Evolutionary conservation across 345 rosid genomes (phyloP).

Genomic region (Syzygium aqueum): DNA sequence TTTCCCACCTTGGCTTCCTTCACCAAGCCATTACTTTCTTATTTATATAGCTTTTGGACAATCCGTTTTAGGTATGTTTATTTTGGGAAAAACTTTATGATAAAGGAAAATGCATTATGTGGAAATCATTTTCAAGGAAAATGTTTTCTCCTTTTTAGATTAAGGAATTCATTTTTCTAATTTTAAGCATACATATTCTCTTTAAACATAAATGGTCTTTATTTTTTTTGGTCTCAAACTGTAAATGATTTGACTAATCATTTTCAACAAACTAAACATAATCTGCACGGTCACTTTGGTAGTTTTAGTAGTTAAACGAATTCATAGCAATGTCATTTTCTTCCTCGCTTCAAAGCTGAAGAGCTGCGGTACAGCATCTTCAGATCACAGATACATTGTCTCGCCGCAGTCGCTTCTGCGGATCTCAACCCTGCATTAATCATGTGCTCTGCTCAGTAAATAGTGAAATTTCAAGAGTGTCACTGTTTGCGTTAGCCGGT

Average conservation of each 20-base stretch:
- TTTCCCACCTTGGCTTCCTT: background rate
- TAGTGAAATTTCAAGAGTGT: too few relatives aligned
- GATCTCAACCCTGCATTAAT: background rate
- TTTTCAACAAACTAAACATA: too few relatives aligned
- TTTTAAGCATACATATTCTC: rapidly evolving
- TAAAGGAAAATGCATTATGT: too few relatives aligned
- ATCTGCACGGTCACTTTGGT: rapidly evolving
- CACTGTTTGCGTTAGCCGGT: background rate
- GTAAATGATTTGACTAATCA: background rate
- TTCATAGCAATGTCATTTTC: background rate
- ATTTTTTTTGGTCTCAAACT: too few relatives aligned
- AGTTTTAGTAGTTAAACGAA: background rate
- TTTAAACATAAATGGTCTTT: too few relatives aligned
- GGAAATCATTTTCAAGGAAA: too few relatives aligned
- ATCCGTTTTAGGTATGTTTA: rapidly evolving
- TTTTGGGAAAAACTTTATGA: background rate
- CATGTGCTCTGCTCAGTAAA: too few relatives aligned
- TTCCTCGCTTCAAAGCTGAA: background rate
- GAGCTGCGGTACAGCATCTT: background rate
- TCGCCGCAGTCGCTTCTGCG: background rate
- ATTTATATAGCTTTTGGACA: background rate
- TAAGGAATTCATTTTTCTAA: background rate
- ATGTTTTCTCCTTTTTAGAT: background rate
- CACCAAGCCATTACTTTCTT: background rate
- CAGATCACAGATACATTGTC: background rate